phyloP scores from a whole-genome alignment of 2,329 filamentous ascomycete species.

The Aspergillus terreus region DNA sequence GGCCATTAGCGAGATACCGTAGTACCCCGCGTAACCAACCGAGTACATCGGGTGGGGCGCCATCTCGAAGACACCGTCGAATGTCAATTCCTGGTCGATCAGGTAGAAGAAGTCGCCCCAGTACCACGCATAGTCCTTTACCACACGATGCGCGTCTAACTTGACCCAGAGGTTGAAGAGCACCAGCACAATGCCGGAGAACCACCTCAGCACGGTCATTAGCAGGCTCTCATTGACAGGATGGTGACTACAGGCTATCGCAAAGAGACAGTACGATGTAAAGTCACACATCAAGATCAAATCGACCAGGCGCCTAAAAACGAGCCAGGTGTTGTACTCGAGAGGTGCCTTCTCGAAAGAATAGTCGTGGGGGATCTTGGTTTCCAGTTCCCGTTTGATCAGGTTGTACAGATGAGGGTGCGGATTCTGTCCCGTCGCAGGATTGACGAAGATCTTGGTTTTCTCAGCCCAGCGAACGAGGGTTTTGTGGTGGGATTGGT shows the following conservation, averaged over 20 bases:
- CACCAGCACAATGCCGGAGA: constrained; percentile 71
- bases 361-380: constrained; percentile 92
- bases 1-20: constrained; percentile 96
- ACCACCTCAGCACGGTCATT: constrained; percentile 73
- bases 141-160: constrained; percentile 91
- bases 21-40: constrained; percentile 95
- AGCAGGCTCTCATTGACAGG: constrained; percentile 68
- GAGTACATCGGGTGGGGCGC: constrained; percentile 99
- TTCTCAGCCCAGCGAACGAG: constrained; percentile 85
- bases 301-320: constrained; percentile 93
- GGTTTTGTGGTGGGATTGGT: constrained; percentile 84
- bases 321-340: constrained; percentile 98
- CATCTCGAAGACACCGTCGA: constrained; percentile 98
- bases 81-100: constrained; percentile 94
- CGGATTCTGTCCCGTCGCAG: constrained; percentile 74
- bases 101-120: constrained; percentile 99
- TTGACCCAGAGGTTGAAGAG: constrained; percentile 99
- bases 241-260: constrained; percentile 75
- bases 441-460: constrained; percentile 80
- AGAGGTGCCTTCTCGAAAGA: constrained; percentile 87
- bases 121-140: constrained; percentile 99
- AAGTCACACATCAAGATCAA: constrained; percentile 99
- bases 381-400: constrained; percentile 85
- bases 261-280: constrained; percentile 92
- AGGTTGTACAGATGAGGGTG: constrained; percentile 77